phyloP scores from a whole-genome alignment of 1,284 basidiomycete genomes.

The Trametes hirsuta region DNA sequence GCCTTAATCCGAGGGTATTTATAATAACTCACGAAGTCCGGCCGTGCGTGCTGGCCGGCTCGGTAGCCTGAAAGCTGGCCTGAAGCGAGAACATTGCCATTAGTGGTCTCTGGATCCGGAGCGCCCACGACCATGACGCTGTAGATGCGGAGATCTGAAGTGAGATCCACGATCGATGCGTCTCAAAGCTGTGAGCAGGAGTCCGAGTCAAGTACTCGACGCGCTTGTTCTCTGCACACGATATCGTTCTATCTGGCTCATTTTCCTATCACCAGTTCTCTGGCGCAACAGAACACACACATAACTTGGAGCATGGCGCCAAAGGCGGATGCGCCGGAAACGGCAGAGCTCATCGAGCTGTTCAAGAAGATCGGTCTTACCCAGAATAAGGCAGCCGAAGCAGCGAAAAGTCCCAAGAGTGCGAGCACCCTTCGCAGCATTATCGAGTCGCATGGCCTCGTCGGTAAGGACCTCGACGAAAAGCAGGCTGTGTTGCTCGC shows the following conservation, averaged over 20 bases:
- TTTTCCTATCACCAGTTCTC: not conserved
- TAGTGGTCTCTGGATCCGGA: not conserved
- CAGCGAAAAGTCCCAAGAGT: constrained; percentile 79
- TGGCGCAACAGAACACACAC: not conserved
- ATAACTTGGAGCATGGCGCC: constrained; percentile 33
- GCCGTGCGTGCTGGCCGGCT: too few relatives aligned
- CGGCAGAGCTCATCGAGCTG: constrained; percentile 54
- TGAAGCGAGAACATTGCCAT: too few relatives aligned
- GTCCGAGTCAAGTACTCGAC: constrained; percentile 10
- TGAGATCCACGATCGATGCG: constrained; percentile 24
- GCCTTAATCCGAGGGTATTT: too few relatives aligned
- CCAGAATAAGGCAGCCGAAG: constrained; percentile 81
- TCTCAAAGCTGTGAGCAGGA: constrained; percentile 1
- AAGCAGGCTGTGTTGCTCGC: constrained; percentile 80
- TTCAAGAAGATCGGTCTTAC: constrained; percentile 85
- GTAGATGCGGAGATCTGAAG: constrained; percentile 17
- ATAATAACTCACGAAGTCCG: too few relatives aligned
- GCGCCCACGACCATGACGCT: constrained; percentile 2
- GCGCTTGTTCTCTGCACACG: constrained; percentile 6
- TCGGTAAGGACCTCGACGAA: constrained; percentile 64
- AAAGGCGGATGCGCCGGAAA: constrained; percentile 38
- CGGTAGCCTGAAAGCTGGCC: not conserved
- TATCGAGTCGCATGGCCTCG: constrained; percentile 63
- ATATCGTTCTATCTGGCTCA: not conserved
- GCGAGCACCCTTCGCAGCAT: constrained; percentile 73